A percentile compares a stretch with the other conserved stretches of the same genome.
Conservation (phyloP, 2,329 filamentous ascomycete species). For the Rhinocladiella mackenziei region DNA sequence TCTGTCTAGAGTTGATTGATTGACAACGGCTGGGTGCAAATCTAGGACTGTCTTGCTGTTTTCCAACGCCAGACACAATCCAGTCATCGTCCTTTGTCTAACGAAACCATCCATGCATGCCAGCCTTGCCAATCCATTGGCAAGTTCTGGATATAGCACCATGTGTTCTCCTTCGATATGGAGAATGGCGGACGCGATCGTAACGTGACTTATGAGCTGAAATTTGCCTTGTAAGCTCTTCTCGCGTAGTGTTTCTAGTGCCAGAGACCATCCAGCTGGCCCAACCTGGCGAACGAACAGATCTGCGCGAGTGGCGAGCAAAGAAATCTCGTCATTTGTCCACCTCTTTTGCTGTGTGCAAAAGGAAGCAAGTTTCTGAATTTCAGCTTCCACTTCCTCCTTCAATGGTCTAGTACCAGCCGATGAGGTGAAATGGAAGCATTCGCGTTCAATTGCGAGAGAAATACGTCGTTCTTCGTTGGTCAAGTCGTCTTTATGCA, state of each 20-base stretch:
- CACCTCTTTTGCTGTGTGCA: neutral
- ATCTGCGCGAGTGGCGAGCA: conserved; percentile 11
- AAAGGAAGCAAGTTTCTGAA: conserved; percentile 9
- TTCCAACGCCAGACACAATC: conserved; percentile 36
- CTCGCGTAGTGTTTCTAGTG: conserved; percentile 4
- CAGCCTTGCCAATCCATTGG: conserved; percentile 33
- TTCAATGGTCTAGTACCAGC: neutral
- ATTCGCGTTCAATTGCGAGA: conserved; percentile 6
- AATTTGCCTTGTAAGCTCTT: neutral
- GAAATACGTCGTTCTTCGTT: neutral
- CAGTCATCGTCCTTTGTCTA: neutral
- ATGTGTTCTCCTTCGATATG: conserved; percentile 10
- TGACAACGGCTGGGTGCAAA: conserved; percentile 39
- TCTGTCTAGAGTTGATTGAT: conserved; percentile 45
- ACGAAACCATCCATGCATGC: conserved; percentile 32
- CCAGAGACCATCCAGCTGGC: neutral
- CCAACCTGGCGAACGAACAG: conserved; percentile 4
- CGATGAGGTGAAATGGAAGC: neutral
- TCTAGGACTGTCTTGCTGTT: conserved; percentile 40
- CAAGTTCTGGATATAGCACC: conserved; percentile 6
- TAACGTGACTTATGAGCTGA: conserved; percentile 5
- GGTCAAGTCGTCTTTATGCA: neutral
- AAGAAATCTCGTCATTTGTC: conserved; percentile 4
- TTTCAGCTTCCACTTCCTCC: neutral
- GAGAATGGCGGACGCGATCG: conserved; percentile 6